phyloP scores from a whole-genome alignment of 148 eudicot species.

The Fagopyrum esculentum region DNA sequence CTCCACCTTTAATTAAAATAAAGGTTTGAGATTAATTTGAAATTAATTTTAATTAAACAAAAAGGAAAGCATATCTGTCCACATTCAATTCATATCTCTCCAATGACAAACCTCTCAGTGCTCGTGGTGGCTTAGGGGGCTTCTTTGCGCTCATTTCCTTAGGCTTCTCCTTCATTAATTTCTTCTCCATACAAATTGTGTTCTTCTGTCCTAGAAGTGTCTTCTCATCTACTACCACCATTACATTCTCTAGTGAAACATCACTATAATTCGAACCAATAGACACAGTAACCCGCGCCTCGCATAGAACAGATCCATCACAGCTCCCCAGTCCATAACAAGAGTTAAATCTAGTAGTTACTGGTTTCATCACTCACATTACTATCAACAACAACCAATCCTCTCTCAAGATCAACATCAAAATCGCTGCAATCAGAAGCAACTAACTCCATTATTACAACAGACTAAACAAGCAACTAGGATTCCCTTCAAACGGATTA shows the following conservation, averaged over 20 bases:
- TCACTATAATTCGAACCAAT: conserved; percentile 15
- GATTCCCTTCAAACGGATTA: not conserved
- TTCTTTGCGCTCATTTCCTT: conserved; percentile 62
- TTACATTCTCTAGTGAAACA: conserved; percentile 21
- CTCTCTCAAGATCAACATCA: conserved; percentile 54
- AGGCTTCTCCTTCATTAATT: conserved; percentile 41
- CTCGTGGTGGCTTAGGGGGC: conserved; percentile 74
- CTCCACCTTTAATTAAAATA: too few species aligned
- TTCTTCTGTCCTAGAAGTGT: conserved; percentile 17
- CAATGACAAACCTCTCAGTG: conserved; percentile 65
- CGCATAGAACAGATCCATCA: conserved; percentile 23
- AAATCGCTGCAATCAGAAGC: conserved; percentile 25
- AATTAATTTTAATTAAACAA: too few species aligned
- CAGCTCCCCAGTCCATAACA: conserved; percentile 16
- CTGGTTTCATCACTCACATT: conserved; percentile 4
- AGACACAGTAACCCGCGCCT: conserved; percentile 17
- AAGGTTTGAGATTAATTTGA: too few species aligned
- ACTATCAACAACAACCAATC: conserved; percentile 22
- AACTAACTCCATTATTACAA: conserved; percentile 28
- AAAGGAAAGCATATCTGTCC: too few species aligned
- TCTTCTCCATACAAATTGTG: conserved; percentile 24
- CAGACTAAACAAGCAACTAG: not conserved
- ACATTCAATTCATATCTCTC: conserved; percentile 13
- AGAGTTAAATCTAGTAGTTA: not conserved
- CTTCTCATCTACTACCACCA: conserved; percentile 27